Evolutionary conservation across 805 yeast species (phyloP).

Genomic region (Suhomyces sp.): DNA sequence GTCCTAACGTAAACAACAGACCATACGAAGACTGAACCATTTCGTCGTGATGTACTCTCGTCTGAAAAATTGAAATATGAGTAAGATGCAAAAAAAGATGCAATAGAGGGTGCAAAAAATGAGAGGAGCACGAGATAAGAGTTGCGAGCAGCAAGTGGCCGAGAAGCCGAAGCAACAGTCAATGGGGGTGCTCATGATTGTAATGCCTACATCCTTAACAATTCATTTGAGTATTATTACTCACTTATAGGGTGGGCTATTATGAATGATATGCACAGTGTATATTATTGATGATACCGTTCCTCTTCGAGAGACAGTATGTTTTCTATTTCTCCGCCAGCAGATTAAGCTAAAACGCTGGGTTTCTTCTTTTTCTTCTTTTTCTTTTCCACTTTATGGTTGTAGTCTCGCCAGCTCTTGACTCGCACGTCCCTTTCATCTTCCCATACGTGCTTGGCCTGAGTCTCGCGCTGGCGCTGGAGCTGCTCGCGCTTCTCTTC

Average conservation of each 20-base stretch:
- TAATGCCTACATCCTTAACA: background rate
- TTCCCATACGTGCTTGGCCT: slow-evolving; percentile 56
- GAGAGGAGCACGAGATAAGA: too few species aligned
- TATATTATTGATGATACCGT: too few species aligned
- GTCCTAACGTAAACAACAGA: slow-evolving; percentile 31
- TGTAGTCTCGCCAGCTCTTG: slow-evolving; percentile 55
- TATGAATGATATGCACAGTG: too few species aligned
- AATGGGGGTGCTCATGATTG: background rate
- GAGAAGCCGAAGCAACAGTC: background rate
- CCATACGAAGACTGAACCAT: slow-evolving; percentile 8
- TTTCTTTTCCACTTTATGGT: slow-evolving; percentile 43
- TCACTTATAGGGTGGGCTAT: background rate
- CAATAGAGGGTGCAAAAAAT: background rate
- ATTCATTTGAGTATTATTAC: background rate
- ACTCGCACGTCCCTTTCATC: slow-evolving; percentile 57
- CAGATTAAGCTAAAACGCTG: slow-evolving; percentile 38
- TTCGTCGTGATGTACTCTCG: background rate
- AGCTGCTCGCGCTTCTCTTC: slow-evolving; percentile 28
- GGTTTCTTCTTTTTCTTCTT: slow-evolving; percentile 38
- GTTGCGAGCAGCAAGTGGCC: background rate
- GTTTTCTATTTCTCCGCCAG: background rate
- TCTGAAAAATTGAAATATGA: background rate
- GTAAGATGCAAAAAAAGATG: background rate
- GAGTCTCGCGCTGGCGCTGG: slow-evolving; percentile 34
- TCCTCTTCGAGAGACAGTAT: background rate